Evolutionary conservation across 2,329 filamentous ascomycete genomes (phyloP).

Genomic region (Venturia asperata): DNA sequence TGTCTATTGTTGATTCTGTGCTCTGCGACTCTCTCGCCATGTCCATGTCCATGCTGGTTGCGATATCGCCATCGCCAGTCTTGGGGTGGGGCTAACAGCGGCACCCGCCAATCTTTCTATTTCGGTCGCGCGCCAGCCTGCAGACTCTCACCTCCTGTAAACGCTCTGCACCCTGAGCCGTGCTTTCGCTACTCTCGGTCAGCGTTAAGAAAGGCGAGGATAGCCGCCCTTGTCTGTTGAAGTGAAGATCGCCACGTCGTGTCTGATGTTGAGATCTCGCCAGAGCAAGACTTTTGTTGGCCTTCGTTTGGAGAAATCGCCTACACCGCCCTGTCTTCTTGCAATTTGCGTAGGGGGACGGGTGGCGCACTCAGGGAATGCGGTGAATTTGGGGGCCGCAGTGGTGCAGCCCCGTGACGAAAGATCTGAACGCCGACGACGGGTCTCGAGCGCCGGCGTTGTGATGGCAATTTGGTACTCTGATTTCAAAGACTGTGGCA

Average conservation of each 20-base stretch:
- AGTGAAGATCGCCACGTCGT: background rate
- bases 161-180: background rate
- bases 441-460: no score
- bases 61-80: background rate
- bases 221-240: background rate
- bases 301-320: background rate
- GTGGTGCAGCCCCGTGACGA: background rate
- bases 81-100: background rate
- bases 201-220: background rate
- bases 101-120: background rate
- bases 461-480: no score
- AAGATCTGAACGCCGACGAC: background rate
- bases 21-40: background rate
- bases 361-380: background rate
- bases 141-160: background rate
- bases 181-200: background rate
- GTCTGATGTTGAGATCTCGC: background rate
- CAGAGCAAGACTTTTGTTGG: background rate
- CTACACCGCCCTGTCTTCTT: background rate
- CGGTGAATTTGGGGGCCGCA: constrained; percentile 8
- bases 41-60: background rate
- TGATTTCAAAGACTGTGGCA: no score
- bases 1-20: background rate
- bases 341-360: background rate
- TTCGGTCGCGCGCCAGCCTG: background rate